Percentiles rank a stretch among this genome's conserved stretches.
Evolutionary conservation across 345 rosid species (phyloP).

Genomic region (Eucalyptus victrix): DNA sequence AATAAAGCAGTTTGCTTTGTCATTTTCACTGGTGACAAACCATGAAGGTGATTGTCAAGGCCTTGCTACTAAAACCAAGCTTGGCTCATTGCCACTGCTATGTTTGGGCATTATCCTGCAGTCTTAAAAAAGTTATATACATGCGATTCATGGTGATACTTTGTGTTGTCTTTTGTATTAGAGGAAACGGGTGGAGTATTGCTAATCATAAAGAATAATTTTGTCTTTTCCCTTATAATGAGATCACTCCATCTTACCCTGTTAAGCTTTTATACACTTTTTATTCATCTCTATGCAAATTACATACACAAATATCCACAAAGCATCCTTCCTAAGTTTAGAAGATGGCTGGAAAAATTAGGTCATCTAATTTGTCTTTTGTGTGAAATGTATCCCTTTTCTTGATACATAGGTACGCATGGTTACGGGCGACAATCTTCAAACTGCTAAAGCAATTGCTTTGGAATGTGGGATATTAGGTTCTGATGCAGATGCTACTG

Average conservation of each 20-base stretch:
- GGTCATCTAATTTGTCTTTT: not conserved
- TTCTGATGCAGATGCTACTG: not conserved
- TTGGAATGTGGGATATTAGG: conserved; percentile 7
- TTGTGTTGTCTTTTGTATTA: not conserved
- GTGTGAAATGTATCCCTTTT: not conserved
- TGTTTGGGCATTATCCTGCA: not conserved
- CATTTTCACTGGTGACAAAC: not conserved
- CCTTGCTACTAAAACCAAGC: not conserved
- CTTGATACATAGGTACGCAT: not conserved
- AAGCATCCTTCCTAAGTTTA: not conserved
- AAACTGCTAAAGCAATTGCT: conserved; percentile 7
- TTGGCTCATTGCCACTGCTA: not conserved
- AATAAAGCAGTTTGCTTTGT: not conserved
- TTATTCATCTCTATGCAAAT: not conserved
- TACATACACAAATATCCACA: not conserved
- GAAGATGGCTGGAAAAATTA: not conserved
- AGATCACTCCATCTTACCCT: not conserved
- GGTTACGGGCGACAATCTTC: conserved; percentile 7
- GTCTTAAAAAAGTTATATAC: not conserved
- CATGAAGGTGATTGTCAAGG: not conserved
- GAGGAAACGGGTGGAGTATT: not conserved
- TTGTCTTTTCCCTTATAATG: not conserved
- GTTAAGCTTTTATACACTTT: not conserved
- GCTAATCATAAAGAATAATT: not conserved
- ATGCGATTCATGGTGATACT: not conserved